Percentiles rank a stretch among this genome's conserved stretches.
Evolutionary conservation across 257 asterid genomes (phyloP).

Genomic region (Catharanthus roseus): DNA sequence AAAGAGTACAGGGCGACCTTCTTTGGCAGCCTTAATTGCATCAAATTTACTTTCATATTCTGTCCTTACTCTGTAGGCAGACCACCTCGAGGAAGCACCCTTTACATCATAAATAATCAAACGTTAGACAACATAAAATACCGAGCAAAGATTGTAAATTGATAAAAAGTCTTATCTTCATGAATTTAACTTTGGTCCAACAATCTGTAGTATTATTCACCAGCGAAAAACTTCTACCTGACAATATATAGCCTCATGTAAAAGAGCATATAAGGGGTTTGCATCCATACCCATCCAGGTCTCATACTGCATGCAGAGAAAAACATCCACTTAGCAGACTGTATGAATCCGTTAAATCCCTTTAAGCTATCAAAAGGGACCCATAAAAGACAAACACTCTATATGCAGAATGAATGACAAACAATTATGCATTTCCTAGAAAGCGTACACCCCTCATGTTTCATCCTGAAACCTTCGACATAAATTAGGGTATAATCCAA

Average conservation of each 20-base stretch:
- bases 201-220: background rate
- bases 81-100: constrained; percentile 89
- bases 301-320: constrained; percentile 62
- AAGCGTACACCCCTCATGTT: background rate
- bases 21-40: constrained; percentile 68
- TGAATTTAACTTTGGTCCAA: background rate
- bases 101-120: constrained; percentile 27
- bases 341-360: background rate
- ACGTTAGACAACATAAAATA: constrained; percentile 15
- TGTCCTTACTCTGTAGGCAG: constrained; percentile 72
- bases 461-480: background rate
- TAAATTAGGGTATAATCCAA: too few relatives aligned
- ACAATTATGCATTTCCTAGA: background rate
- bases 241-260: constrained; percentile 92
- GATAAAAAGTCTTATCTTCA: background rate
- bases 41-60: constrained; percentile 59
- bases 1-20: constrained; percentile 65
- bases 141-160: background rate
- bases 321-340: constrained; percentile 20
- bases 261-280: constrained; percentile 81
- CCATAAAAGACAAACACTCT: background rate
- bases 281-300: constrained; percentile 66
- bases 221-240: constrained; percentile 45
- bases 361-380: background rate
- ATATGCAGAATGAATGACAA: too few relatives aligned